These are phyloP conservation scores for Cotoneaster glaucophyllus DNA, from an alignment of 306 rosid species.

Conservation along the genomic window DNA sequence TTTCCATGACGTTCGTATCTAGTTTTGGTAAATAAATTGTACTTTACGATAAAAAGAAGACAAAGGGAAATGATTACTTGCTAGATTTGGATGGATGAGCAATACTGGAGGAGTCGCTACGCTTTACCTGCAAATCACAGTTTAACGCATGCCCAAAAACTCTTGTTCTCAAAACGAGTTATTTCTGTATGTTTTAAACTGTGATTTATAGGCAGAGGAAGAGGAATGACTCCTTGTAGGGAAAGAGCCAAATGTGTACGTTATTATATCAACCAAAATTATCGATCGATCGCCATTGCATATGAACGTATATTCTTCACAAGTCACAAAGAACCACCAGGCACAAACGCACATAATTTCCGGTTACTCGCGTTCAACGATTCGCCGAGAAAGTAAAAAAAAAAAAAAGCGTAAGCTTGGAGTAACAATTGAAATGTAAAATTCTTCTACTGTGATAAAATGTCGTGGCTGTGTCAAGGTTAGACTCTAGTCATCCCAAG, in stretches of 20 bases:
- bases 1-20: neutral
- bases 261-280: no score
- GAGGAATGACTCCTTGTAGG: no score
- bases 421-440: neutral
- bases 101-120: no score
- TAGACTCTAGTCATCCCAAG: slow-evolving; percentile 30
- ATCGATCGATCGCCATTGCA: no score
- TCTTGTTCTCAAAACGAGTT: no score
- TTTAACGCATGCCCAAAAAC: neutral
- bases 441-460: neutral
- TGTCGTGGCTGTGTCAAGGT: neutral
- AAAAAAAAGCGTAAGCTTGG: neutral
- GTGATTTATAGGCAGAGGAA: no score
- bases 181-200: no score
- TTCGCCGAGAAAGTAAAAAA: neutral
- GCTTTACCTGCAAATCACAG: neutral
- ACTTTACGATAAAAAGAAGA: neutral
- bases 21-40: neutral
- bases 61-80: neutral
- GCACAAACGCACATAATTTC: neutral
- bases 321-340: neutral
- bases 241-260: no score
- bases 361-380: neutral
- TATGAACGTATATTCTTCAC: no score
- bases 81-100: neutral